Conservation (phyloP, 305 asterid genomes). For the Solanum aculeatissimum region DNA sequence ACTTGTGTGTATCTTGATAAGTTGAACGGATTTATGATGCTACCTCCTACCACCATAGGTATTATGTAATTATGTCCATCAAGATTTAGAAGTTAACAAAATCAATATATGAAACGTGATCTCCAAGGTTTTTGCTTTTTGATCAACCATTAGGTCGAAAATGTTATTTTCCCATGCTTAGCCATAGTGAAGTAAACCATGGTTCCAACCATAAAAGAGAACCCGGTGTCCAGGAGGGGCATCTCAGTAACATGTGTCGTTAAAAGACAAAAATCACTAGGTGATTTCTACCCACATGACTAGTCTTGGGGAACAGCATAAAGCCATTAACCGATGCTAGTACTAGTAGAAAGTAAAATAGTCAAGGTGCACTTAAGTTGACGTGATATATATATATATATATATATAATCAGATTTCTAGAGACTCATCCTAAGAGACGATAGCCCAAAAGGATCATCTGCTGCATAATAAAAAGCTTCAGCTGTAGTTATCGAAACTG, state of each 20-base stretch:
- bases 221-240: not conserved
- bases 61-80: not conserved
- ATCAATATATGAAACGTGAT: too few relatives aligned
- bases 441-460: not conserved
- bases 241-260: not conserved
- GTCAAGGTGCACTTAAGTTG: not conserved
- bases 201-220: not conserved
- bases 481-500: not conserved
- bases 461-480: not conserved
- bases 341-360: not conserved
- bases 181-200: not conserved
- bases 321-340: not conserved
- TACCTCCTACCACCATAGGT: not conserved
- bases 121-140: not conserved
- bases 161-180: not conserved
- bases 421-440: not conserved
- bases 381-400: not conserved
- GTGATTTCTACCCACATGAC: not conserved
- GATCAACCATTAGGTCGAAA: too few relatives aligned
- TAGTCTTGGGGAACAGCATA: not conserved
- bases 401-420: not conserved
- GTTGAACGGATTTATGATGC: not conserved
- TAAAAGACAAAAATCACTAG: not conserved
- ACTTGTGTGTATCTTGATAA: not conserved
- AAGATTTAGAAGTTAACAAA: not conserved